Base-by-base conservation (phyloP, 2,329 filamentous ascomycete genomes). In the Alternaria conjuncta region DNA sequence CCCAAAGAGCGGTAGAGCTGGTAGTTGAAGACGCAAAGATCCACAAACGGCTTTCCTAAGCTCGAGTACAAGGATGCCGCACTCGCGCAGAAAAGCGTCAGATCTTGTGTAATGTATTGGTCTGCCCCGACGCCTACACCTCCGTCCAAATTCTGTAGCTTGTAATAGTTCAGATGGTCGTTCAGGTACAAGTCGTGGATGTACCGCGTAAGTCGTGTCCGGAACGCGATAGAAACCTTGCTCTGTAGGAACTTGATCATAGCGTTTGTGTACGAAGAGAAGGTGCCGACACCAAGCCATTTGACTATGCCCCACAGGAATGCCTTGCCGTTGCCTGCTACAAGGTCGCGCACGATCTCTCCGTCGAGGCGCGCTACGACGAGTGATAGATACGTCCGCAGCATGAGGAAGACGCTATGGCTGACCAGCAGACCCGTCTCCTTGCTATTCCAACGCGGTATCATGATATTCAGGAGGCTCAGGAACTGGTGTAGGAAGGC, bases 231-330 rank as follows among this genome's bases (percentile, higher is more conserved):
- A 7, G 95, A 97, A 57, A 99, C 94, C 83, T 99, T 99, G 55
- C 93, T 95, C 81, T 99, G 95, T 66, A 99, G 86, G 82, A 92
- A 99, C 81, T 98, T 98, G 85, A 99, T 99, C 92, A 96, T 97
- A 58, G 95, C 94, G 80, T 99, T 99, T 55, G 95, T 97, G 77
- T 99, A 99, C 0, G 95, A 97, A 9, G 94, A 95, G 67, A 98
- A 90, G 3, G 92, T 93, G 45, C 96, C 96, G 36, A 99, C 90
- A 4, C 95, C 94, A 69, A 94, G 94, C 96, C 96, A 99, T 85
- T 98, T 97, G 53, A 90, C 79, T 50, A 99, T 91, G 6, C 96
- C 96, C 89, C 90, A 92, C 9, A 96, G 83, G 78, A 99, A 99
- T 0, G 89, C 87, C 73, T 90, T 94, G 18, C 95, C 95, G 73